Base-by-base conservation (phyloP, 2,329 filamentous ascomycete species). In the Ramularia endophylla region DNA sequence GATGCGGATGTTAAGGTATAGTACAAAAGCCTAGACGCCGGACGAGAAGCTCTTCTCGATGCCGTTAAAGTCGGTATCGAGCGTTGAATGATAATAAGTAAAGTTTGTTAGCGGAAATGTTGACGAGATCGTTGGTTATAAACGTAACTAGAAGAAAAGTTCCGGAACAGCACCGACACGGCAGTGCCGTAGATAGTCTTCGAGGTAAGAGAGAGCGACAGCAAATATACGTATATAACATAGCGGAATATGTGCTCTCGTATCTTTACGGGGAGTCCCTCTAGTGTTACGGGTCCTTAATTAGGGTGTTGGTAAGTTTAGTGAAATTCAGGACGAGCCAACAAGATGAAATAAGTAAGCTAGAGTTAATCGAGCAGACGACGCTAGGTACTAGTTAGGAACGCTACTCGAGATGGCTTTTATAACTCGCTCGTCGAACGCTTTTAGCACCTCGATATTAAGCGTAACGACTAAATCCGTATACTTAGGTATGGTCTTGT, bases 361-460 rank as follows among this genome's bases (percentile, higher is more conserved):
- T n/a, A n/a, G n/a, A n/a, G n/a, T n/a, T n/a, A n/a, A n/a, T 40
- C 38, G 29, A 40, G 3, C 35, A n/a, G 38, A 13, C 13, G 19
- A n/a, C 22, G 3, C 15, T 33, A 8, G 13, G n/a, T 13, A 27
- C 43, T 40, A 46, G 12, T 28, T 20, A 2, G 29, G n/a, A 2
- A 31, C 8, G n/a, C 3, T 4, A 17, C 5, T 27, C 15, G 20
- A 38, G n/a, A 33, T 42, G n/a, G n/a, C 15, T 2, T 19, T 36
- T 31, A 20, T 15, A 8, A n/a, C 35, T 3, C 18, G 34, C 25
- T 36, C 18, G 2, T 36, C 25, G 27, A 40, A 47, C 7, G 15
- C 15, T 12, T 15, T 5, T 18, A 36, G 36, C 3, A 47, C 12
- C 4, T 44, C 19, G 3, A 8, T 17, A 11, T n/a, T 19, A 7